Conservation (phyloP, 2,329 filamentous ascomycete genomes). For the Gliomastix tumulicola region DNA sequence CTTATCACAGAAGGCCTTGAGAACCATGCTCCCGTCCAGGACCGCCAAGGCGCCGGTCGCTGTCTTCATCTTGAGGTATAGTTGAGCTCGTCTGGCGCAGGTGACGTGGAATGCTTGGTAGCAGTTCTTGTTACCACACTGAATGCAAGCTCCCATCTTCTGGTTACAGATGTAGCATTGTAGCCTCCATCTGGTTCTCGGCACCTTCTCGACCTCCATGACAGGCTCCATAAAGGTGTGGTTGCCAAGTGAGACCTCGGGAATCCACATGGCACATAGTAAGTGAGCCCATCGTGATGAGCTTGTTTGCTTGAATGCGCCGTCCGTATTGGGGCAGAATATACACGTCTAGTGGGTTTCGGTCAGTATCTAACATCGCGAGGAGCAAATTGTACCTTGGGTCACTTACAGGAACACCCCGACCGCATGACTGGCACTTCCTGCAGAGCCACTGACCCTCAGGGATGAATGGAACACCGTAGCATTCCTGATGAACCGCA, state of each 20-base stretch:
- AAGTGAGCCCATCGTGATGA: constrained; percentile 95
- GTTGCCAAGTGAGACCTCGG: constrained; percentile 91
- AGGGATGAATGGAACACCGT: constrained; percentile 96
- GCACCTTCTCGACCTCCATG: constrained; percentile 96
- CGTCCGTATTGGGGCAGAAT: constrained; percentile 95
- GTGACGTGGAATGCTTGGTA: constrained; percentile 97
- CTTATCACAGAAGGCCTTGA: constrained; percentile 94
- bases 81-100: constrained; percentile 77
- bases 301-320: constrained; percentile 97
- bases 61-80: constrained; percentile 96
- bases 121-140: constrained; percentile 95
- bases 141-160: constrained; percentile 96
- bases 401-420: constrained; percentile 69
- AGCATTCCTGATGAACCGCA: constrained; percentile 97
- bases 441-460: constrained; percentile 98
- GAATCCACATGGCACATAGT: constrained; percentile 97
- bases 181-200: constrained; percentile 87
- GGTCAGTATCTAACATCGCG: no score
- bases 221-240: constrained; percentile 98
- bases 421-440: constrained; percentile 91
- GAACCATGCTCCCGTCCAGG: constrained; percentile 69
- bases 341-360: constrained; percentile 90
- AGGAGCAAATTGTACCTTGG: no score
- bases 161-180: constrained; percentile 96
- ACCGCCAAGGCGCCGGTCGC: constrained; percentile 72